phyloP scores from a whole-genome alignment of 2,329 filamentous ascomycete species.

The Colletotrichum paranaense region DNA sequence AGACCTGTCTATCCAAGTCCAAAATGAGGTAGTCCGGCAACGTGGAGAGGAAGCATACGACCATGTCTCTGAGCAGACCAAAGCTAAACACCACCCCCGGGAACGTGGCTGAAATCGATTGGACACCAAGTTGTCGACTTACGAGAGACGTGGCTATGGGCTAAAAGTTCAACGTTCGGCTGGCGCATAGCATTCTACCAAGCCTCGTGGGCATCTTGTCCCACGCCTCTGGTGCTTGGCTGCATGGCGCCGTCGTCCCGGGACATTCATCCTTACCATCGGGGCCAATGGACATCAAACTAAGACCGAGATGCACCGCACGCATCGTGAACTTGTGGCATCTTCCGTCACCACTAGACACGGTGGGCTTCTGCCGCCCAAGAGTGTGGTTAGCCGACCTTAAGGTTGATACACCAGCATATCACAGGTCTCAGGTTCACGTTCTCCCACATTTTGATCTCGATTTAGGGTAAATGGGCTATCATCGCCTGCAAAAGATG shows the following conservation, averaged over 20 bases:
- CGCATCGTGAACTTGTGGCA: background rate
- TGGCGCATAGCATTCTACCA: background rate
- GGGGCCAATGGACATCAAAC: background rate
- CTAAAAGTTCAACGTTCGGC: background rate
- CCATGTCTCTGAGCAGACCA: background rate
- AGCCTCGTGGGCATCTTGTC: constrained; percentile 1
- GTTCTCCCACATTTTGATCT: background rate
- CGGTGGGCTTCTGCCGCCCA: background rate
- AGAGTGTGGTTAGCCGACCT: background rate
- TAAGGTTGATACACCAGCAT: background rate
- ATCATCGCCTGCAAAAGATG: background rate
- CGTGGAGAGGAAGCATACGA: background rate
- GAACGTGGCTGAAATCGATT: background rate
- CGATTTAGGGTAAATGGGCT: background rate
- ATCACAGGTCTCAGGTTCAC: background rate
- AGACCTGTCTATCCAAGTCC: background rate
- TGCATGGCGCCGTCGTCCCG: background rate
- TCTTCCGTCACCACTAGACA: background rate
- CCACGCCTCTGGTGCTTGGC: constrained; percentile 5
- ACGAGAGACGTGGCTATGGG: background rate
- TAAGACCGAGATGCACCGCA: background rate
- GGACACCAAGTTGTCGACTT: background rate
- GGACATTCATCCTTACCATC: background rate
- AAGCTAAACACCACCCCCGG: background rate
- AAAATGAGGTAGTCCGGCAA: background rate